A percentile compares a stretch with the other conserved stretches of the same genome.
phyloP scores from a whole-genome alignment of 768 basidiomycete species.

The Tulasnella sp. region DNA sequence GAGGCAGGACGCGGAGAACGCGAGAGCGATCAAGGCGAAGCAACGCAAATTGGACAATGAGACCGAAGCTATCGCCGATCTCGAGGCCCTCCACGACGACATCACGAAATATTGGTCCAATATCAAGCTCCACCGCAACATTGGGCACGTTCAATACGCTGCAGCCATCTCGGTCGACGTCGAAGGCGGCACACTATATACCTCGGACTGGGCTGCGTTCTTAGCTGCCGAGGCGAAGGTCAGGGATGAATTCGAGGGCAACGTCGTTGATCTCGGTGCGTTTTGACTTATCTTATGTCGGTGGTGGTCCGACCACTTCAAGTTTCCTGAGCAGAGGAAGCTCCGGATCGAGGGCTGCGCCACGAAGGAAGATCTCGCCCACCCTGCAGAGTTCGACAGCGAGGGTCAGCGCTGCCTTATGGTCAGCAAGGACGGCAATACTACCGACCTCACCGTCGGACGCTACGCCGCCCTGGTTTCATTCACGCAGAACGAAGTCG shows the following conservation, averaged over 20 bases:
- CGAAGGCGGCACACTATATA: constrained; percentile 11
- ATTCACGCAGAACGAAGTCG: constrained; percentile 16
- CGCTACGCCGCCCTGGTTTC: constrained; percentile 14
- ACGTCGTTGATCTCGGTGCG: constrained; percentile 17
- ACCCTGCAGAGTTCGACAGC: too few relatives aligned
- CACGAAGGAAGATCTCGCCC: too few relatives aligned
- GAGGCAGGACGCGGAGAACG: constrained; percentile 8
- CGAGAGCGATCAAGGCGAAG: neutral
- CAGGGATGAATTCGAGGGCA: constrained; percentile 18
- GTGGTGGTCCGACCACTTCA: too few relatives aligned
- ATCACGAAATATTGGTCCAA: constrained; percentile 11
- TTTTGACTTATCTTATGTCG: constrained; percentile 9
- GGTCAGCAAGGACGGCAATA: constrained; percentile 17
- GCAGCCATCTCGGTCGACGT: constrained; percentile 11
- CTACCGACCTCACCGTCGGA: constrained; percentile 15
- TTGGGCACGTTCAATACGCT: constrained; percentile 17
- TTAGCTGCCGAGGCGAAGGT: constrained; percentile 13
- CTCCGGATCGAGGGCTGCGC: too few relatives aligned
- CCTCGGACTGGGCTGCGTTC: constrained; percentile 14
- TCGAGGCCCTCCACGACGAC: constrained; percentile 15
- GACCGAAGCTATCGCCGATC: constrained; percentile 14
- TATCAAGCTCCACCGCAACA: constrained; percentile 16
- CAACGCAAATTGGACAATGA: constrained; percentile 13
- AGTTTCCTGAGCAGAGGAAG: too few relatives aligned
- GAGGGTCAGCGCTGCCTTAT: constrained; percentile 15